Evolutionary conservation across 1,284 basidiomycete genomes (phyloP).

Genomic region (Apiotrichum gamsii): DNA sequence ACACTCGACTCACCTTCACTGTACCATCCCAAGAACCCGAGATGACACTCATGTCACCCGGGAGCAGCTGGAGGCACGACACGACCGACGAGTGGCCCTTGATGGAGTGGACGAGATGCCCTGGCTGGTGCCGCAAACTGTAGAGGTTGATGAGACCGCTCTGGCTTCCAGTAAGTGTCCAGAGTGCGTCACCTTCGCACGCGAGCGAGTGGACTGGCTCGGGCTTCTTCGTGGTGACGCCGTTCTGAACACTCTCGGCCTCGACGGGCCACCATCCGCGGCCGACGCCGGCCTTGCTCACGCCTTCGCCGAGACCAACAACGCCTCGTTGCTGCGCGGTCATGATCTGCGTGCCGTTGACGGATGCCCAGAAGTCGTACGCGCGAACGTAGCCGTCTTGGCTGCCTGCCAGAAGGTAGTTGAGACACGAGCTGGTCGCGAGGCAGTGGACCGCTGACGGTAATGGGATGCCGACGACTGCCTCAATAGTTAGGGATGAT

Average conservation of each 20-base stretch:
- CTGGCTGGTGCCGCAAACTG: slow-evolving; percentile 87
- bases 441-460: slow-evolving; percentile 80
- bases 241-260: slow-evolving; percentile 28
- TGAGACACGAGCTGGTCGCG: slow-evolving; percentile 76
- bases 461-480: slow-evolving; percentile 84
- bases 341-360: slow-evolving; percentile 79
- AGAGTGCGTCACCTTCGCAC: slow-evolving; percentile 83
- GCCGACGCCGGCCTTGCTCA: slow-evolving; percentile 81
- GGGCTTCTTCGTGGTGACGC: slow-evolving; percentile 24
- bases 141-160: slow-evolving; percentile 82
- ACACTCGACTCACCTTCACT: slow-evolving; percentile 62
- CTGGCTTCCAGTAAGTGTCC: slow-evolving; percentile 80
- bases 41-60: slow-evolving; percentile 75
- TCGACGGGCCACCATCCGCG: slow-evolving; percentile 73
- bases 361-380: slow-evolving; percentile 83
- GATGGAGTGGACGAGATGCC: slow-evolving; percentile 68
- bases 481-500: slow-evolving; percentile 76
- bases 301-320: slow-evolving; percentile 82
- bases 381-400: slow-evolving; percentile 89
- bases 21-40: slow-evolving; percentile 94
- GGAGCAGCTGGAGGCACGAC: slow-evolving; percentile 72
- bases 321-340: slow-evolving; percentile 85
- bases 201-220: slow-evolving; percentile 80
- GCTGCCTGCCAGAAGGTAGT: slow-evolving; percentile 81
- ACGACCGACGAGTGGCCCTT: slow-evolving; percentile 68